Evolutionary conservation across 2,329 filamentous ascomycete genomes (phyloP).

Genomic region (Trichoderma citrinoviride): DNA sequence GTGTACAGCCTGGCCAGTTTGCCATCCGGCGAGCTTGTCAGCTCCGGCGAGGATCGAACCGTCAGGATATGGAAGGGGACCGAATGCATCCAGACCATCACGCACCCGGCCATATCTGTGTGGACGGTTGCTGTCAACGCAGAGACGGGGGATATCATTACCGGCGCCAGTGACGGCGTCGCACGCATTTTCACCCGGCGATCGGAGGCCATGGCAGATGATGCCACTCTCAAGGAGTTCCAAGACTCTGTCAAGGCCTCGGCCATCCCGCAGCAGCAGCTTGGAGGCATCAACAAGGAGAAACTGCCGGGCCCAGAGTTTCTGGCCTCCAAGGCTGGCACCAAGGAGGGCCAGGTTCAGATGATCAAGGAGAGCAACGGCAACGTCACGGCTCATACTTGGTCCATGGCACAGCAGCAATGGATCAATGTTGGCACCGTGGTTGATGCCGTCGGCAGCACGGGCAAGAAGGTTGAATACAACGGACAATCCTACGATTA

Average conservation of each 20-base stretch:
- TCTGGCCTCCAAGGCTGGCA: conserved; percentile 74
- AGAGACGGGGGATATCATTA: conserved; percentile 87
- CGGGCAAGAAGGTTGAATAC: conserved; percentile 72
- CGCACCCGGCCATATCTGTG: conserved; percentile 93
- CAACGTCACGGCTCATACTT: conserved; percentile 81
- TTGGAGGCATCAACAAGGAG: conserved; percentile 85
- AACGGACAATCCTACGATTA: conserved; percentile 90
- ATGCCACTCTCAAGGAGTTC: conserved; percentile 68
- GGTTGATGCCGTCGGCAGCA: conserved; percentile 82
- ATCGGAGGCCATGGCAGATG: conserved; percentile 65
- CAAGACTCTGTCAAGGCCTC: conserved; percentile 79
- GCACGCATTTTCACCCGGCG: conserved; percentile 80
- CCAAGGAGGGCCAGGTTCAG: conserved; percentile 94
- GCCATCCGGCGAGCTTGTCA: conserved; percentile 83
- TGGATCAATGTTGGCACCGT: conserved; percentile 94
- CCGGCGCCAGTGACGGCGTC: conserved; percentile 83
- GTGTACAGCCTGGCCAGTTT: conserved; percentile 81
- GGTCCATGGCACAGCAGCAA: conserved; percentile 68
- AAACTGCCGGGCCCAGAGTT: conserved; percentile 87
- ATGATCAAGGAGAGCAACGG: conserved; percentile 84
- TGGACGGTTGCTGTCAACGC: conserved; percentile 85
- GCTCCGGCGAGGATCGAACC: conserved; percentile 91
- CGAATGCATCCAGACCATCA: conserved; percentile 90
- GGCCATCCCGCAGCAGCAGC: conserved; percentile 81
- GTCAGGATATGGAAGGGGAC: conserved; percentile 81